phyloP scores from a whole-genome alignment of 2,329 filamentous ascomycete genomes.

The Nemania bipapillata region DNA sequence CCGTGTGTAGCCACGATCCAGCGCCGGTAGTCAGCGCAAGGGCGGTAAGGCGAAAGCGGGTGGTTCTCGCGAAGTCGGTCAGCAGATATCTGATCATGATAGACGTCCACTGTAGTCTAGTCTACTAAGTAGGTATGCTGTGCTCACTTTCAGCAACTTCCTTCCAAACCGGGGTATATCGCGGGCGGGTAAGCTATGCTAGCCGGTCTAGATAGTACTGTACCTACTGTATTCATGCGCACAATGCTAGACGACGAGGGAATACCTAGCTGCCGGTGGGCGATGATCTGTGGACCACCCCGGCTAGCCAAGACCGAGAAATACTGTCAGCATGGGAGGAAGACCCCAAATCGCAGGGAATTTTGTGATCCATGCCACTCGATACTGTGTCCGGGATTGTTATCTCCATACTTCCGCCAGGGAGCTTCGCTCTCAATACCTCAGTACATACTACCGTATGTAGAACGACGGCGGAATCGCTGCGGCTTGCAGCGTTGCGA shows the following conservation, averaged over 20 bases:
- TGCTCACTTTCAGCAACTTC: slow-evolving; percentile 16
- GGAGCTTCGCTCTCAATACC: slow-evolving; percentile 7
- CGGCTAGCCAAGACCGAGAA: slow-evolving; percentile 34
- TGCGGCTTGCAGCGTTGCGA: slow-evolving; percentile 1
- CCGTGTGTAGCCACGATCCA: slow-evolving; percentile 14
- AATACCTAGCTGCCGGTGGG: background rate
- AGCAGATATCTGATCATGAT: slow-evolving; percentile 30
- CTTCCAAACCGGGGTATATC: slow-evolving; percentile 10
- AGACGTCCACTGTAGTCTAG: no score
- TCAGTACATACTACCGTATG: slow-evolving; percentile 4
- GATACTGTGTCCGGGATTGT: background rate
- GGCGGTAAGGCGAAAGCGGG: slow-evolving; percentile 36
- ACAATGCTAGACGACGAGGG: background rate
- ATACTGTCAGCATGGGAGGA: slow-evolving; percentile 26
- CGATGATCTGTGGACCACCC: slow-evolving; percentile 25
- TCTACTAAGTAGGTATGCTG: background rate
- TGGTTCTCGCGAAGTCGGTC: slow-evolving; percentile 35
- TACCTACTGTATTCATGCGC: slow-evolving; percentile 23
- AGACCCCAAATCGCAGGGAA: background rate
- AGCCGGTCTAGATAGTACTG: background rate
- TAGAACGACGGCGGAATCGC: slow-evolving; percentile 18
- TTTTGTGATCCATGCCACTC: background rate
- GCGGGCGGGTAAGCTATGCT: slow-evolving; percentile 12
- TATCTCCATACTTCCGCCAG: background rate
- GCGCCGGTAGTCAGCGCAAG: slow-evolving; percentile 14